These are phyloP conservation scores for Plasmodium fragile DNA, from an alignment of 169 alveolate genomes.

Conservation along the genomic window DNA sequence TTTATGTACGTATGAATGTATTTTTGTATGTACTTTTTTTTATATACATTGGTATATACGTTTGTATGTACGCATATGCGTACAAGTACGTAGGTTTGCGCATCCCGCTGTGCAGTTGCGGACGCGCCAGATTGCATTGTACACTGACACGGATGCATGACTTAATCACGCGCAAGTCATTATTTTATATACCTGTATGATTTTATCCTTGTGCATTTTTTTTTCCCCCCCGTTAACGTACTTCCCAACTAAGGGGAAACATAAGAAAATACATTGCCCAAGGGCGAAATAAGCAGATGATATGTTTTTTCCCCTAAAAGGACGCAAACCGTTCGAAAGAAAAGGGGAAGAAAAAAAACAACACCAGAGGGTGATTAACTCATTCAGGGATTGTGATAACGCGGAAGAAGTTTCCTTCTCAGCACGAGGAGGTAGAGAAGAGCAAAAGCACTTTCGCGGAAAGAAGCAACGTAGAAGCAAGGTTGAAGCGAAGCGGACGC, in stretches of 20 bases:
- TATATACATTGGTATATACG: not conserved
- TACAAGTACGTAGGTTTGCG: not conserved
- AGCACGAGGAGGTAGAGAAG: not conserved
- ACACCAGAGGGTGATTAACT: not conserved
- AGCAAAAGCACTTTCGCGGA: not conserved
- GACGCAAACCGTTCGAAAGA: not conserved
- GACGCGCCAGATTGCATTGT: not conserved
- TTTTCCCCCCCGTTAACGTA: not conserved
- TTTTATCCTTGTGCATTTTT: not conserved
- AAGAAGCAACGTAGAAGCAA: not conserved
- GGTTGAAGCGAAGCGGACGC: not conserved
- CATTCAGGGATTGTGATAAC: not conserved
- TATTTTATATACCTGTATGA: not conserved
- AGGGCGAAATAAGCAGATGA: not conserved
- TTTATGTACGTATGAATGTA: not conserved
- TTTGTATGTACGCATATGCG: not conserved
- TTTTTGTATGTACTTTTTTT: not conserved
- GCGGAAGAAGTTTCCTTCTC: not conserved
- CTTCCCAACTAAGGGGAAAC: not conserved
- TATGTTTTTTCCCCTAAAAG: not conserved
- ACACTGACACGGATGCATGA: not conserved
- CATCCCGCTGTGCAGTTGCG: not conserved
- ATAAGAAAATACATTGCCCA: not conserved
- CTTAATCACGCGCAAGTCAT: not conserved
- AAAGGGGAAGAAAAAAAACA: not conserved